Evolutionary conservation across 306 rosid species (phyloP), one percentile per base, ranked within the genome.

Genomic region (Trifolium fragiferum): DNA sequence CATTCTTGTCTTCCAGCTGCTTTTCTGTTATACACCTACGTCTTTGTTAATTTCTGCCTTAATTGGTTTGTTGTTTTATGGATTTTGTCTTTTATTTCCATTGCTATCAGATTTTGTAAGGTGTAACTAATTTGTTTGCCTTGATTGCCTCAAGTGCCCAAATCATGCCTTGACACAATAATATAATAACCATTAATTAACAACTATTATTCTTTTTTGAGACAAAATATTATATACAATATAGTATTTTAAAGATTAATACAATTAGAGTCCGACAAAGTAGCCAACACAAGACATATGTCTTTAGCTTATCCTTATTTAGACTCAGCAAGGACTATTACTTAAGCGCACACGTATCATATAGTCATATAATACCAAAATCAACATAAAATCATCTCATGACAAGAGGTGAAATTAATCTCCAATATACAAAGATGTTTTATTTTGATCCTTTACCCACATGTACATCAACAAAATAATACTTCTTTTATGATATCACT

Each of bases 221-320:
- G 16, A 47, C 7, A 47, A 47, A 47, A 47, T 14, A 15, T 37
- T 37, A 35, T 35, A 35, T 7, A 7, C 2, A 7, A 41, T 10
- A 9, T 41, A 41, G 5, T 3, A 2, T 14, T 47, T 5, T 4
- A 47, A 4, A 13, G 18, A 47, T 47, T 2, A 74, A 70, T 46
- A 55, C 83, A 64, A 49, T 58, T 74, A 14, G 27, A 78, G 81
- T 58, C 87, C 88, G 95, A 86, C 92, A 84, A 81, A 66, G 57
- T 67, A 78, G 70, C 87, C 76, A 72, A 62, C 75, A 47, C 44
- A 80, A 50, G 82, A 89, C 97, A 82, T 46, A 83, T 86, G 87
- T 91, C 75, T 73, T 71, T n/a, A 53, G 53, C 38, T 61, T 68
- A 30, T 25, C 74, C 47, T 63, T 6, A 35, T 6, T 35, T 35